Conservation (phyloP, 495 filamentous ascomycete genomes). For the Cenococcum geophilum region DNA sequence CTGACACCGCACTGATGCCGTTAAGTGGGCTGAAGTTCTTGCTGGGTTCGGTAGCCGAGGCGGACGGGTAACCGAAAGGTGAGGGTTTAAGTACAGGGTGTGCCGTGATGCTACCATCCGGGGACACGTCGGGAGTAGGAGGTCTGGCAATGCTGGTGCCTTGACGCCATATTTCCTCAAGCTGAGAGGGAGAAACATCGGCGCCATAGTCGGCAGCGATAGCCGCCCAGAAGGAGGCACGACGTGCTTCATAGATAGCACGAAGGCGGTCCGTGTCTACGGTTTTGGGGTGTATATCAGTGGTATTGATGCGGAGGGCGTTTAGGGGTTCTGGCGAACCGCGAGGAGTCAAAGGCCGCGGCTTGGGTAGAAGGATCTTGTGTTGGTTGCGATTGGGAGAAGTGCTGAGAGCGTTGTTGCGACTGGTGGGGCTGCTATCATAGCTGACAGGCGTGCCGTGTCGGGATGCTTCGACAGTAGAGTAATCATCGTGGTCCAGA, state of each 20-base stretch:
- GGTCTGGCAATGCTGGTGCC: slow-evolving; percentile 23
- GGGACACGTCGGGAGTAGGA: slow-evolving; percentile 32
- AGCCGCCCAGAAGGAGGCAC: slow-evolving; percentile 63
- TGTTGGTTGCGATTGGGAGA: slow-evolving; percentile 31
- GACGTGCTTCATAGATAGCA: slow-evolving; percentile 61
- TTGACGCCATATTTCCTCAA: slow-evolving; percentile 62
- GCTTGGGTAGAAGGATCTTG: slow-evolving; percentile 35
- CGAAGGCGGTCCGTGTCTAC: slow-evolving; percentile 64
- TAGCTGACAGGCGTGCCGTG: slow-evolving; percentile 32
- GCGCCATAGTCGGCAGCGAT: slow-evolving; percentile 65
- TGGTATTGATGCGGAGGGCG: slow-evolving; percentile 32
- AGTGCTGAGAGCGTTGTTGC: slow-evolving; percentile 12
- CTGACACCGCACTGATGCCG: slow-evolving; percentile 28
- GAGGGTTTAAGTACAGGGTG: slow-evolving; percentile 28
- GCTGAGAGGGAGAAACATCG: slow-evolving; percentile 53
- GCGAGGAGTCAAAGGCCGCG: slow-evolving; percentile 24
- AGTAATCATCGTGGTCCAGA: slow-evolving; percentile 28
- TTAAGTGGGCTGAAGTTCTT: slow-evolving; percentile 25
- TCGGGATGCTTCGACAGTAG: slow-evolving; percentile 24
- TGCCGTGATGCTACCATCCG: slow-evolving; percentile 28
- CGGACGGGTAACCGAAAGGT: slow-evolving; percentile 24
- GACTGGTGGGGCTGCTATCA: slow-evolving; percentile 1
- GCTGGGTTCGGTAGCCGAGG: slow-evolving; percentile 18
- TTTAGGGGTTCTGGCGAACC: slow-evolving; percentile 30
- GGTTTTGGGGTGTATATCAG: slow-evolving; percentile 30